Evolutionary conservation across 2,329 filamentous ascomycete genomes (phyloP), one percentile per base, ranked within the genome.

Genomic region (Pseudocercospora vitis): DNA sequence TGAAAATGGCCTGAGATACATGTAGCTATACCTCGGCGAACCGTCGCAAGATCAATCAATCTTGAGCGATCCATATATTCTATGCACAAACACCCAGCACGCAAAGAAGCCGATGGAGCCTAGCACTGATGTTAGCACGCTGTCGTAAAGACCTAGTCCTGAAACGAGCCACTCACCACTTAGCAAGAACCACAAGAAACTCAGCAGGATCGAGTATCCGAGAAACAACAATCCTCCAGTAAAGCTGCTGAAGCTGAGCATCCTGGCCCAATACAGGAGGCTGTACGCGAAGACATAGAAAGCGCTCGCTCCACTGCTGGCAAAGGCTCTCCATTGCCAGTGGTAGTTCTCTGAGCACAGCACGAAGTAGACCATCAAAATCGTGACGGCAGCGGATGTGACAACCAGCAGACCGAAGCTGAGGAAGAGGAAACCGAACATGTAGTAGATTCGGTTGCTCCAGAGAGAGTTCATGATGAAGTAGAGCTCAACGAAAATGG

Each of bases 401-500:
- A 96, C 88, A 64, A 97, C 90, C 91, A 99, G 96, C 46, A 99
- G 82, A 8, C 89, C 91, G 68, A 96, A 99, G 79, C 91, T 96
- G 52, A 99, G 81, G 79, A 99, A 99, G 29, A 99, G 78, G 80
- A 99, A 99, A 18, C 94, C 94, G 67, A 99, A 99, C 94, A 99
- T 99, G 81, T 99, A 99, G 80, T 99, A 99, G 62, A 99, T 94
- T 74, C 94, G 90, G 77, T 87, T 92, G 74, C 95, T 96, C 94
- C 94, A 99, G 70, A 99, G 92, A 21, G 89, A 95, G 75, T 87
- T 95, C 89, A 99, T 95, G 77, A 99, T 96, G 74, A 97, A 97
- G 80, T 96, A 97, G 2, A 99, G 84, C 76, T 99, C 94, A 42
- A 97, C 91, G 63, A 97, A 96, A 69, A 99, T 97, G 58, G 94